Percentiles rank a stretch among this genome's conserved stretches.
These are phyloP conservation scores for Sporobolomyces roseus DNA, from an alignment of 768 basidiomycete species.

Conservation along the genomic window DNA sequence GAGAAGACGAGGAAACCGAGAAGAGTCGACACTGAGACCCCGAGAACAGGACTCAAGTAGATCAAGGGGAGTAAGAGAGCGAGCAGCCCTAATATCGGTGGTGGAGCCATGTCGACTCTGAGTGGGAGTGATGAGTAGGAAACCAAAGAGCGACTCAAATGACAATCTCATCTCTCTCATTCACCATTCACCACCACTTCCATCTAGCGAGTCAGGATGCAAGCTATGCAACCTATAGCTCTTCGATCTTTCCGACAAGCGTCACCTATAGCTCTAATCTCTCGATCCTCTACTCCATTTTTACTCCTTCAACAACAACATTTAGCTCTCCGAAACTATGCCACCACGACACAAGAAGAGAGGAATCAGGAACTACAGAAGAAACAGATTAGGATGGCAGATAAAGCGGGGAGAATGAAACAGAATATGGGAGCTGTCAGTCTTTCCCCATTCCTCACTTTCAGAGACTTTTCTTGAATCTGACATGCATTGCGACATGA, in stretches of 20 bases:
- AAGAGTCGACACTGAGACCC: too few species aligned
- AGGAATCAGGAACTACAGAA: slow-evolving; percentile 31
- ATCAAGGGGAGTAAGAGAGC: too few species aligned
- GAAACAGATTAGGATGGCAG: slow-evolving; percentile 31
- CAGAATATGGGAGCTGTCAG: slow-evolving; percentile 32
- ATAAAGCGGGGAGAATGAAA: slow-evolving; percentile 40
- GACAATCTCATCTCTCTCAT: background rate
- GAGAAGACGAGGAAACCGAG: too few species aligned
- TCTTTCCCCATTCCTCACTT: background rate
- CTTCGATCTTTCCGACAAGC: background rate
- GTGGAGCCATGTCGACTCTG: too few species aligned
- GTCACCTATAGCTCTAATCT: background rate
- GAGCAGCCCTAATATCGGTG: too few species aligned
- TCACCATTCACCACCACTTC: background rate
- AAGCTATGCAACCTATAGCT: background rate
- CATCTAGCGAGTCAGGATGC: too few species aligned
- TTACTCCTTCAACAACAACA: slow-evolving; percentile 5
- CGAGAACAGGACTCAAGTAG: too few species aligned
- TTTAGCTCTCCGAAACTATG: background rate
- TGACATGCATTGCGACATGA: background rate
- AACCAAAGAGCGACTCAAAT: too few species aligned
- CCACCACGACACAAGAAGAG: too few species aligned
- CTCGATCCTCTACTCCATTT: background rate
- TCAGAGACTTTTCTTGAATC: background rate
- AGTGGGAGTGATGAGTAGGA: too few species aligned